These are phyloP conservation scores for Ophiostoma pallidulum DNA, from an alignment of 2,329 filamentous ascomycete genomes.

Conservation along the genomic window DNA sequence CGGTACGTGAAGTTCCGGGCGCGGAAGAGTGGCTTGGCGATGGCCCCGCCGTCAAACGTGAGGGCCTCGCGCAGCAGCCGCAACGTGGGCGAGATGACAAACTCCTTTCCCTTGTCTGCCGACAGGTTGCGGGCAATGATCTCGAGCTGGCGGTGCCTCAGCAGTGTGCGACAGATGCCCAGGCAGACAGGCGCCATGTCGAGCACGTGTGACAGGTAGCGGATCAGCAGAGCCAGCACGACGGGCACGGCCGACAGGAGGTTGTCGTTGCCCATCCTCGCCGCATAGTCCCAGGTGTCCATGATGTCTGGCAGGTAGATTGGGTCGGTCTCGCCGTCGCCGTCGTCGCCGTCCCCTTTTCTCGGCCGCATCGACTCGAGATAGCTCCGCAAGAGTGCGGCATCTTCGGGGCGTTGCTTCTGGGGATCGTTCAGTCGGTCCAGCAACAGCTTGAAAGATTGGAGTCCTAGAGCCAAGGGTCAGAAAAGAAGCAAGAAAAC, in stretches of 20 bases:
- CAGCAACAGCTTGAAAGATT: conserved; percentile 62
- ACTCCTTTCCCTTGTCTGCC: conserved; percentile 72
- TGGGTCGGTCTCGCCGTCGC: conserved; percentile 44
- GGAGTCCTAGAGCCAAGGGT: conserved; percentile 41
- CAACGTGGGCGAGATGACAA: conserved; percentile 79
- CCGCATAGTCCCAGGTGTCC: conserved; percentile 79
- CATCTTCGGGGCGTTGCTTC: conserved; percentile 36
- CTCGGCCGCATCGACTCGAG: conserved; percentile 42
- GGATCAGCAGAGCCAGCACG: conserved; percentile 71
- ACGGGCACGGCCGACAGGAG: conserved; percentile 74
- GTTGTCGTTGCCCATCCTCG: conserved; percentile 68
- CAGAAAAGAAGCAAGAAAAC: neutral
- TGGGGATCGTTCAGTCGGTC: conserved; percentile 51
- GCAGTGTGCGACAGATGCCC: conserved; percentile 68
- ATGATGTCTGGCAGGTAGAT: conserved; percentile 70
- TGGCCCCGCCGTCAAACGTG: conserved; percentile 72
- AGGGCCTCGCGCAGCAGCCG: conserved; percentile 80
- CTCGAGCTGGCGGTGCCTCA: conserved; percentile 73
- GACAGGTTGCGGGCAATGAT: conserved; percentile 71
- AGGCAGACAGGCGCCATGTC: conserved; percentile 68
- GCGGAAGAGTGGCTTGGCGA: conserved; percentile 69
- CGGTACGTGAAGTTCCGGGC: conserved; percentile 71
- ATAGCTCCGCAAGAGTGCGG: conserved; percentile 58
- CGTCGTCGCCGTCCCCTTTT: conserved; percentile 26
- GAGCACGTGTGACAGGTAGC: conserved; percentile 62